These are phyloP conservation scores for Teratosphaeria epicoccoides DNA, from an alignment of 2,329 filamentous ascomycete genomes.

Conservation along the genomic window DNA sequence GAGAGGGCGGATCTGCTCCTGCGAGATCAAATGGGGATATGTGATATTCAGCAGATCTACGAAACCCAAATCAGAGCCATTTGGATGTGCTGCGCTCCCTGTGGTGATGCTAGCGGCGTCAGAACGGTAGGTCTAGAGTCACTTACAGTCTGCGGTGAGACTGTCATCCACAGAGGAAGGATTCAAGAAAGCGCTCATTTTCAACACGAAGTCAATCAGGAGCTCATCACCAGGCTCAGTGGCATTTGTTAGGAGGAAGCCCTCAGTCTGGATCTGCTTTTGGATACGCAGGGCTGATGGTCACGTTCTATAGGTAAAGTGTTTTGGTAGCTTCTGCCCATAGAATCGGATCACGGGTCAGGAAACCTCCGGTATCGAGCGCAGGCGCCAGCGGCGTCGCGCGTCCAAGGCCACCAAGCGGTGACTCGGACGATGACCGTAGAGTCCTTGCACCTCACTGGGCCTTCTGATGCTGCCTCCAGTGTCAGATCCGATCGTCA, in stretches of 20 bases:
- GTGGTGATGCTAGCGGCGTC: background rate
- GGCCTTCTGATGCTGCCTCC: slow-evolving; percentile 42
- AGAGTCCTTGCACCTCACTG: slow-evolving; percentile 39
- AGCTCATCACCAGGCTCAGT: slow-evolving; percentile 29
- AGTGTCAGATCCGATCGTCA: slow-evolving; percentile 41
- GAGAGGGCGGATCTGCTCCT: slow-evolving; percentile 38
- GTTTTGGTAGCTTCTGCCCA: slow-evolving; percentile 36
- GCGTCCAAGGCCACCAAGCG: slow-evolving; percentile 36
- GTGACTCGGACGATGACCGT: slow-evolving; percentile 40
- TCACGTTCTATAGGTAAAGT: slow-evolving; percentile 37
- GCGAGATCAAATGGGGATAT: slow-evolving; percentile 38
- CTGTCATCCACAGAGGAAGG: slow-evolving; percentile 29
- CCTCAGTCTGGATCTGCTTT: slow-evolving; percentile 31
- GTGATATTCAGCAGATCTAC: slow-evolving; percentile 32
- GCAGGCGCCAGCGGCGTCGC: slow-evolving; percentile 40
- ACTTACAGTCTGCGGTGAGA: slow-evolving; percentile 25
- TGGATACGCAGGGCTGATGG: slow-evolving; percentile 32
- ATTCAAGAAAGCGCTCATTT: slow-evolving; percentile 33
- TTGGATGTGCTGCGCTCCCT: slow-evolving; percentile 22
- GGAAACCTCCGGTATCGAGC: slow-evolving; percentile 39
- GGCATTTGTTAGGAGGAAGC: slow-evolving; percentile 35
- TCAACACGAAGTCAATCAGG: slow-evolving; percentile 33
- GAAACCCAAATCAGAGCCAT: slow-evolving; percentile 24
- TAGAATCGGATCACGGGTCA: slow-evolving; percentile 35
- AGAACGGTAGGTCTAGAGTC: background rate